Evolutionary conservation across 352 stramenopile genomes (phyloP), one percentile per base, ranked within the genome.

Genomic region (Globisporangium sylvaticum): DNA sequence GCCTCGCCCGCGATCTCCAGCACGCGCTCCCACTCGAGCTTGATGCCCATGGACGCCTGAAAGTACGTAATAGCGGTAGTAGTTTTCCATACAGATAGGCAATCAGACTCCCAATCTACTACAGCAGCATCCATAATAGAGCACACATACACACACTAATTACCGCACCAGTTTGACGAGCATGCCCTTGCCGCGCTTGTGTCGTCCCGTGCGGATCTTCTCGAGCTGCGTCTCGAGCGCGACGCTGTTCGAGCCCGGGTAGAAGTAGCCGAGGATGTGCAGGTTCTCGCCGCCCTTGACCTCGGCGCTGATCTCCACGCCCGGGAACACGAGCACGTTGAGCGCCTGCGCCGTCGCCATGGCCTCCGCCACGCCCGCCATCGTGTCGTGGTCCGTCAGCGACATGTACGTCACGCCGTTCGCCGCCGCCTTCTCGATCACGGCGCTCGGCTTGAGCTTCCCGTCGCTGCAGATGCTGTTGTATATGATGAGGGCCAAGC

Each of bases 261-360:
- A 91, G 55, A 95, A 95, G 68, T 95, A 95, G 22, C 87, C 87
- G 37, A 95, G 69, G 65, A 95, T 94, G 60, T 95, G 87, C 44
- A 95, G 64, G 66, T 94, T 95, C 70, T 95, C 87, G 12, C 80
- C 84, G 20, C 85, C 86, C 50, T 87, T 90, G 27, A 94, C 87
- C 72, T 95, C 87, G 27, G 87, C 87, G 55, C 85, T 94, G 73
- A 95, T 95, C 68, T 95, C 87, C 22, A 95, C 87, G 20, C 87
- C 87, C 3, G 87, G 87, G 39, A 95, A 71, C 22, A 94, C 87
- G 8, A 95, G 72, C 31, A 95, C 86, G 25, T 80, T 74, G 10
- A 90, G 80, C 15, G 80, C 72, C 58, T 85, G 77, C 5, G 85
- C 87, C 8, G 78, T 67, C 25, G 77, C 77, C 65, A 95, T 90